A percentile compares a stretch with the other conserved stretches of the same genome.
These are phyloP conservation scores for Peniophora sp. DNA, from an alignment of 1,284 basidiomycete species.

Conservation along the genomic window DNA sequence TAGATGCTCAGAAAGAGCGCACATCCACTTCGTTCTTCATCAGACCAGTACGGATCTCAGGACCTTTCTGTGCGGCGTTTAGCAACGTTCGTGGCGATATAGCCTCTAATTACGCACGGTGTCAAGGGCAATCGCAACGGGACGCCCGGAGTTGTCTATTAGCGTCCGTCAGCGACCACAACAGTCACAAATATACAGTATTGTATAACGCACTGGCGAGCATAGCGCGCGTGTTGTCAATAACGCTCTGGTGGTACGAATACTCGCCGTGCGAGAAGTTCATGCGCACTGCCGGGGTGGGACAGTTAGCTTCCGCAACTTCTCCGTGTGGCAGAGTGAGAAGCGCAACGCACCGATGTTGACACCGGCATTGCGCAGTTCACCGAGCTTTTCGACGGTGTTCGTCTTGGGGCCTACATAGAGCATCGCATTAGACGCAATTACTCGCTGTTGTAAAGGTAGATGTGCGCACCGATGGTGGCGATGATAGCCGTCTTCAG, in stretches of 20 bases:
- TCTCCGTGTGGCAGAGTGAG: conserved; percentile 6
- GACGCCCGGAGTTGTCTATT: conserved; percentile 70
- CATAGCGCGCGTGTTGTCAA: conserved; percentile 90
- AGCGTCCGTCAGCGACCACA: background rate
- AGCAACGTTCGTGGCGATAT: background rate
- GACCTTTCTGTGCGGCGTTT: conserved; percentile 75
- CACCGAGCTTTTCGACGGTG: conserved; percentile 75
- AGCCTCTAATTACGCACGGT: conserved; percentile 45
- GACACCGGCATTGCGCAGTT: conserved; percentile 83
- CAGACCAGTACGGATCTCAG: conserved; percentile 96
- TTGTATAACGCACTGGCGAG: conserved; percentile 45
- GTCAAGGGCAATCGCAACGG: conserved; percentile 96
- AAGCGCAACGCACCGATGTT: conserved; percentile 75
- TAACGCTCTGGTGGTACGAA: conserved; percentile 95
- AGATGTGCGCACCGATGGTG: conserved; percentile 75
- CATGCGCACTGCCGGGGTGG: conserved; percentile 73
- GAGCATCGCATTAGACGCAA: conserved; percentile 4
- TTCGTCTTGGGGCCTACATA: conserved; percentile 83
- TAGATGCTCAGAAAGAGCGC: conserved; percentile 25
- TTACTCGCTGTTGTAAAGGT: conserved; percentile 4
- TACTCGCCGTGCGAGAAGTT: conserved; percentile 97
- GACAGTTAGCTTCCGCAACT: background rate
- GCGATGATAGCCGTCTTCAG: conserved; percentile 90
- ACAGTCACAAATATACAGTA: background rate
- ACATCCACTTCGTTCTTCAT: conserved; percentile 87